Evolutionary conservation across 2,329 filamentous ascomycete species (phyloP).

Genomic region (Nigrograna mackinnonii): DNA sequence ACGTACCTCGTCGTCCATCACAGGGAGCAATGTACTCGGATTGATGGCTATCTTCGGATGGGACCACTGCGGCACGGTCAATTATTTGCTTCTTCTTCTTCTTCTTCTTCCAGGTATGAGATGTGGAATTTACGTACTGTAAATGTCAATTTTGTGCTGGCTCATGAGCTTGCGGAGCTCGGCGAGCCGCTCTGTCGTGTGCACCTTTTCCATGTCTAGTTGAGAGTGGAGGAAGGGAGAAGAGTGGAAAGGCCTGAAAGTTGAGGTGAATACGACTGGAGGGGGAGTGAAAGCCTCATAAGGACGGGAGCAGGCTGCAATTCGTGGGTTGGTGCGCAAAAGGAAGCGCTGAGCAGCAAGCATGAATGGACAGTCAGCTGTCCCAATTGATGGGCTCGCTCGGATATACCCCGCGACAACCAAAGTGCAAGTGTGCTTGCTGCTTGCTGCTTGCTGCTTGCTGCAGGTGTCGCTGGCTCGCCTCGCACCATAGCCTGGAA

Average conservation of each 20-base stretch:
- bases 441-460: no score
- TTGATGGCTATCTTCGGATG: constrained; percentile 95
- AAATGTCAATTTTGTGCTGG: constrained; percentile 84
- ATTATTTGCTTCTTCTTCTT: constrained; percentile 20
- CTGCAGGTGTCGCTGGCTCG: no score
- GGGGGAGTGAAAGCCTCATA: not conserved
- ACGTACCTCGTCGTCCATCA: constrained; percentile 76
- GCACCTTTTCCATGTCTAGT: constrained; percentile 72
- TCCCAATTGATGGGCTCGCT: constrained; percentile 1
- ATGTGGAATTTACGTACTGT: constrained; percentile 63
- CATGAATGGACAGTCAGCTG: constrained; percentile 2
- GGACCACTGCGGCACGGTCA: constrained; percentile 71
- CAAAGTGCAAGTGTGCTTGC: no score
- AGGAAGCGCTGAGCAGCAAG: constrained; percentile 36
- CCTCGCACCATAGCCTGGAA: no score
- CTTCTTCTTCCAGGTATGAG: not conserved
- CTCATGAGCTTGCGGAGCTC: constrained; percentile 85
- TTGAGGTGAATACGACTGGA: constrained; percentile 10
- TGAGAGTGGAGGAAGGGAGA: constrained; percentile 31
- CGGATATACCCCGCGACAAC: no score
- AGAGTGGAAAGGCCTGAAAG: constrained; percentile 30
- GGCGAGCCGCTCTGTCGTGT: constrained; percentile 76
- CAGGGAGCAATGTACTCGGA: constrained; percentile 98
- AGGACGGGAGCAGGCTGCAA: not conserved
- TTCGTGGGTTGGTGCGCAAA: constrained; percentile 26